Evolutionary conservation across 495 filamentous ascomycete species (phyloP).

Genomic region (Penicillium chermesinum): DNA sequence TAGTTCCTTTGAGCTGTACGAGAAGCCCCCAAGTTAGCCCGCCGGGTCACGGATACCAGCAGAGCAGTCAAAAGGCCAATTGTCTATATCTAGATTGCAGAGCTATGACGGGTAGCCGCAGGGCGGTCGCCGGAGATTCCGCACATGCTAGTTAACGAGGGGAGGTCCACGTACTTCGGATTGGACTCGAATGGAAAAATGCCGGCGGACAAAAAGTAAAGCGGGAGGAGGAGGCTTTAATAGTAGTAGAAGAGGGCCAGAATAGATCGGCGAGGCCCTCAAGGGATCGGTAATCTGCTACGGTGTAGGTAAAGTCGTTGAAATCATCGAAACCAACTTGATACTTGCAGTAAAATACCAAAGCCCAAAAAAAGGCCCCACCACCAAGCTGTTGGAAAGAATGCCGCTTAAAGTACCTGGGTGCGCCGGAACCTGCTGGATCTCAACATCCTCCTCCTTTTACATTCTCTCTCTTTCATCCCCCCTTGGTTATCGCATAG

Average conservation of each 20-base stretch:
- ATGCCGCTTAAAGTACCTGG: conserved; percentile 35
- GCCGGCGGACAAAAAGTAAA: neutral
- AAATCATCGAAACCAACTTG: conserved; percentile 5
- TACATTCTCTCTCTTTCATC: conserved; percentile 13
- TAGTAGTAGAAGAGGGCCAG: neutral
- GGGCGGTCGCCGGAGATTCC: neutral
- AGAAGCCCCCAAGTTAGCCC: neutral
- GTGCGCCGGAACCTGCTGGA: conserved; percentile 38
- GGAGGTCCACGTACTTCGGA: neutral
- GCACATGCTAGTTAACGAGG: neutral
- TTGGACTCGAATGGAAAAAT: neutral
- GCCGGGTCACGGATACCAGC: neutral
- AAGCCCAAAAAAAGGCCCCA: conserved; percentile 19
- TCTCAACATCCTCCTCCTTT: conserved; percentile 18
- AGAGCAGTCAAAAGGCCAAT: neutral
- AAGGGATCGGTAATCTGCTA: neutral
- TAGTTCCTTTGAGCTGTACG: neutral
- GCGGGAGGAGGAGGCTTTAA: neutral
- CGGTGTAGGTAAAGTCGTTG: conserved; percentile 17
- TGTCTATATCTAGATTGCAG: neutral
- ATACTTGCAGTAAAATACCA: conserved; percentile 13
- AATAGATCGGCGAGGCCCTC: neutral
- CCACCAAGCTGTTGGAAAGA: conserved; percentile 20
- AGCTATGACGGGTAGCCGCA: neutral
- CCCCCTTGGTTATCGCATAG: conserved; percentile 7